These are phyloP conservation scores for Tuber aestivum DNA, from an alignment of 495 filamentous ascomycete species.

Conservation along the genomic window DNA sequence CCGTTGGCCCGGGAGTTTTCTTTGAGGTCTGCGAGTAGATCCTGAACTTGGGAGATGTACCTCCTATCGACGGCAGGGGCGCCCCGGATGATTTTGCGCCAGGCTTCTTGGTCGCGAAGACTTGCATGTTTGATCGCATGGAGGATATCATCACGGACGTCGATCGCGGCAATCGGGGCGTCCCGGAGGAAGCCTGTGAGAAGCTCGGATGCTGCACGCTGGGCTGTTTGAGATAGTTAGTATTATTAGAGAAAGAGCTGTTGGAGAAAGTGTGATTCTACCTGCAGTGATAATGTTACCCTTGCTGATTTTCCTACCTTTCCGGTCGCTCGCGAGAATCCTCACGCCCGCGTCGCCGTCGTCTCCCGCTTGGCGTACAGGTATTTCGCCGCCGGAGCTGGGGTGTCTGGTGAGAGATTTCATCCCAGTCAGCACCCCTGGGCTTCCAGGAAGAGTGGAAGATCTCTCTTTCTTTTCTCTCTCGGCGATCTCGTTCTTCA, in stretches of 20 bases:
- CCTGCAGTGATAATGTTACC: slow-evolving; percentile 70
- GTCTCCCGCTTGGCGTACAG: slow-evolving; percentile 32
- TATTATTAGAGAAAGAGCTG: not conserved
- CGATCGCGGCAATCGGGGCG: slow-evolving; percentile 79
- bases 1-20: slow-evolving; percentile 45
- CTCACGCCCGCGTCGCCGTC: slow-evolving; percentile 68
- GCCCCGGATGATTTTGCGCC: slow-evolving; percentile 73
- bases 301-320: slow-evolving; percentile 85
- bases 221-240: slow-evolving; percentile 45
- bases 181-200: slow-evolving; percentile 58
- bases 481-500: slow-evolving; percentile 77
- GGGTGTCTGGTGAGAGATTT: slow-evolving; percentile 33
- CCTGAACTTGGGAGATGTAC: slow-evolving; percentile 82
- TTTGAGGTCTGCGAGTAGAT: slow-evolving; percentile 60
- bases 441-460: slow-evolving; percentile 45
- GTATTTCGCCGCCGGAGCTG: slow-evolving; percentile 31
- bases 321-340: slow-evolving; percentile 70
- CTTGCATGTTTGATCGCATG: slow-evolving; percentile 68
- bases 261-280: not conserved
- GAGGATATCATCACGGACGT: slow-evolving; percentile 79
- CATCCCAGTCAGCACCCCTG: slow-evolving; percentile 46
- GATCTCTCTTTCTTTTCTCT: slow-evolving; percentile 59
- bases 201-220: slow-evolving; percentile 57
- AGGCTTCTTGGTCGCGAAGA: slow-evolving; percentile 76
- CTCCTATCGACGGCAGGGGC: slow-evolving; percentile 70